phyloP scores from a whole-genome alignment of 805 yeast genomes.

The Candida vartiovaarae region DNA sequence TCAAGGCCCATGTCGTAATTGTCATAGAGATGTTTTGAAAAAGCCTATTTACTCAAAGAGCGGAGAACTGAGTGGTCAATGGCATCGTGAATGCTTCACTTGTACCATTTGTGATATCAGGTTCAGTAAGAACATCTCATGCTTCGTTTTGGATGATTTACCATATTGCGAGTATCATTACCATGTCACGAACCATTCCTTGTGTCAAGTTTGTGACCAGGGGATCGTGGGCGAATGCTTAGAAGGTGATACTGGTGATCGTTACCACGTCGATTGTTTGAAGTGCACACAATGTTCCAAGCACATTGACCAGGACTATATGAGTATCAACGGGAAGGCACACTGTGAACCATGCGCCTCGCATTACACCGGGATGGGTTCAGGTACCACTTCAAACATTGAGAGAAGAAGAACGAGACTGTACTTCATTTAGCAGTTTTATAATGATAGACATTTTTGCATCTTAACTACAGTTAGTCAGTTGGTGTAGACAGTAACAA shows the following conservation, averaged over 20 bases:
- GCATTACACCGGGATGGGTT: conserved; percentile 2
- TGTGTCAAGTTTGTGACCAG: conserved; percentile 60
- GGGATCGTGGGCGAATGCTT: conserved; percentile 92
- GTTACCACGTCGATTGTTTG: conserved; percentile 74
- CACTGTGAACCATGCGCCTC: conserved; percentile 39
- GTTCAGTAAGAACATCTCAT: conserved; percentile 54
- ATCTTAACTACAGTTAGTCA: too few species aligned
- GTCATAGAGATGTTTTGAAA: conserved; percentile 46
- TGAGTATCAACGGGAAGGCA: conserved; percentile 39
- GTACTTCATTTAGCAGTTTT: conserved; percentile 10
- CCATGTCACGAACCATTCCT: conserved; percentile 67
- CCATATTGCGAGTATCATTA: conserved; percentile 80
- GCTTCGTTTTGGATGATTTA: conserved; percentile 69
- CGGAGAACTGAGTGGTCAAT: conserved; percentile 78
- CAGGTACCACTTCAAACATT: conserved; percentile 5
- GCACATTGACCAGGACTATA: conserved; percentile 47
- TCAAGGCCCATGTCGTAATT: conserved; percentile 75
- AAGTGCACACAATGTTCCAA: conserved; percentile 55
- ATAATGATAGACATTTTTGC: background rate
- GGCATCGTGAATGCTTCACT: conserved; percentile 85
- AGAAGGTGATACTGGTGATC: conserved; percentile 61
- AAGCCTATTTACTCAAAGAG: conserved; percentile 81
- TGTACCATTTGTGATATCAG: conserved; percentile 55
- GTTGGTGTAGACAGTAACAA: background rate
- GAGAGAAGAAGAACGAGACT: conserved; percentile 24